Base-by-base conservation (phyloP, 129 eudicot genomes). In the Artemisia tridentata region DNA sequence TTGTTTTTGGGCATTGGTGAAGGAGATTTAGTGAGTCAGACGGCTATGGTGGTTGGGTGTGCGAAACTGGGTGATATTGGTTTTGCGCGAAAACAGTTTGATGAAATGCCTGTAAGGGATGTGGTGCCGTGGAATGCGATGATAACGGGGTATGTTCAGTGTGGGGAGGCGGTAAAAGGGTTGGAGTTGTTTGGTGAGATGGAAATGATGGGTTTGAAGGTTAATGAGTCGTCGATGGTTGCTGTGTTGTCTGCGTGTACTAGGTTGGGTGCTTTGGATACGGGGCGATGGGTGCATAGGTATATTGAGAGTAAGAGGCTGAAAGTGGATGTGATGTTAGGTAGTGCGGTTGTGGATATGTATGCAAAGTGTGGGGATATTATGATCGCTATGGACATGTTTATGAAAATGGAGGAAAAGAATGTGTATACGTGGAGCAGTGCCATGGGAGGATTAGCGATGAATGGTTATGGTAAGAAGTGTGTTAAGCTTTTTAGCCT, bases 301-400 rank as follows among this genome's bases (percentile, higher is more conserved):
- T 68, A 75, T 81, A 75, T 75, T 8, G 47, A 20, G 58, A 23
- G 7, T 55, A 63, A 79, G 53, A 74, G 15, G 69, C 80, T 61
- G 10, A 66, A 48, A 52, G 27, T 75, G 10, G 80, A 75, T 29
- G 64, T 76, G 38, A 75, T 72, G 56, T 19, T 85, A 19, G 82
- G 81, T 15, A 81, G 81, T 60, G 68, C 86, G 11, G 47, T 85
- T 10, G 67, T 85, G 8, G 80, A 85, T 41, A 81, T 85, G 86
- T 85, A 85, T 52, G 90, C 84, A 67, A 85, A 85, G 58, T 85
- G 84, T 45, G 90, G 90, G 5, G 81, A 74, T 47, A 77, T 75
- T n/a, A 70, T 72, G 55, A 75, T 65, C 27, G 82, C 86, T 11
- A 73, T 75, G 46, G 75, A 75, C 3, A 74, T 82, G 31, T 85